These are phyloP conservation scores for Pythium dissotocum DNA, from an alignment of 352 stramenopile genomes.

Conservation along the genomic window DNA sequence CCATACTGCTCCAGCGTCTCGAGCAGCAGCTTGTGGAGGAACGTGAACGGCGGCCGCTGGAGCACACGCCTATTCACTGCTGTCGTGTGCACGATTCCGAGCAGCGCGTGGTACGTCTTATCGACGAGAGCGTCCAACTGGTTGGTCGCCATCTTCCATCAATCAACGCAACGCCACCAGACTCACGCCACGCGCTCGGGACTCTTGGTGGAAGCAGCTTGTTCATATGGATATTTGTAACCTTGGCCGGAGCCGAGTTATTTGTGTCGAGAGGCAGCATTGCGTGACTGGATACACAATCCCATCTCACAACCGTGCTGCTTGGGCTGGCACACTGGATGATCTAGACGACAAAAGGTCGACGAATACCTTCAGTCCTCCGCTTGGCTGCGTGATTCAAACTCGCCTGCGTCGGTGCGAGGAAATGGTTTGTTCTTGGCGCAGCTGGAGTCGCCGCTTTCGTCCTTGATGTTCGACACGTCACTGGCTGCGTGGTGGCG, in stretches of 20 bases:
- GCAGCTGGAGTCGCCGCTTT: neutral
- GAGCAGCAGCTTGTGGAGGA: slow-evolving; percentile 79
- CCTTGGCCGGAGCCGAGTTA: neutral
- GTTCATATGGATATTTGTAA: neutral
- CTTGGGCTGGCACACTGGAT: neutral
- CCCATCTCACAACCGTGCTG: neutral
- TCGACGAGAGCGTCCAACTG: slow-evolving; percentile 44
- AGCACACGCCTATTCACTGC: slow-evolving; percentile 72
- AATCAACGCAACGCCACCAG: neutral
- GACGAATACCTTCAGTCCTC: slow-evolving; percentile 26
- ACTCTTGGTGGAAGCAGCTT: neutral
- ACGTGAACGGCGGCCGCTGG: slow-evolving; percentile 73
- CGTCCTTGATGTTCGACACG: neutral
- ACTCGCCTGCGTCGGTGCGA: slow-evolving; percentile 69
- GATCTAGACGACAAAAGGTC: slow-evolving; percentile 39
- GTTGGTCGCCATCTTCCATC: slow-evolving; percentile 14
- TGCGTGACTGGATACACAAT: neutral
- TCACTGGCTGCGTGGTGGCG: neutral
- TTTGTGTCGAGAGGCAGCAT: slow-evolving; percentile 11
- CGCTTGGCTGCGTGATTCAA: slow-evolving; percentile 46
- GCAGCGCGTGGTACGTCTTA: slow-evolving; percentile 64
- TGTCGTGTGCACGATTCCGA: slow-evolving; percentile 65
- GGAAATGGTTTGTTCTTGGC: slow-evolving; percentile 53
- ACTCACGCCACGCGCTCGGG: neutral
- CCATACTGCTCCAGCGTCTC: slow-evolving; percentile 60